Evolutionary conservation across 2,329 filamentous ascomycete species (phyloP), one percentile per base, ranked within the genome.

Genomic region (Colletotrichum eremochloae): DNA sequence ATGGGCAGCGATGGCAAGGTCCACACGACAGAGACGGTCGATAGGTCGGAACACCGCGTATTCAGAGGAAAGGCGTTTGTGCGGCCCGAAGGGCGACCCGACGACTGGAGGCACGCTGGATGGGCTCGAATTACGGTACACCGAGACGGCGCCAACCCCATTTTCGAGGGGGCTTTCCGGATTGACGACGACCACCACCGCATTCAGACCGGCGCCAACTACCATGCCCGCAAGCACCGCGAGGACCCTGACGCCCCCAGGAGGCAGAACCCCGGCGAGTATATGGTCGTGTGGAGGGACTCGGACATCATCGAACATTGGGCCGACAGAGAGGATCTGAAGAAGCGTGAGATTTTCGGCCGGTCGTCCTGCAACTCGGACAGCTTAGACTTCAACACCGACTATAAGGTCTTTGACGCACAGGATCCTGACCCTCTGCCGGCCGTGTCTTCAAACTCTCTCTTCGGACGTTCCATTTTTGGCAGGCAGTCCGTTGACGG

Each of bases 121-220:
- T 98, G 94, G 94, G 94, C 96, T 55, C 89, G 96, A 70, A 90
- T 98, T 74, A 90, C 91, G 60, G 85, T 99, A 14, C 88, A 90
- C 76, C 86, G 87, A 74, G 96, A 99, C 82, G 96, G 96, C 2
- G 81, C 85, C 53, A 80, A 88, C 20, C 96, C 96, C 31, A 82
- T 97, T 40, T 99, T 99, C 76, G 94, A 98, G 81, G 96, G 96
- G 65, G 92, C 93, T 3, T 98, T 98, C 80, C 91, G 92, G 44
- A 84, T 98, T 48, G 85, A 93, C 78, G 90, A 93, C 68, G 91
- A 97, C 79, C 91, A 95, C 76, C 95, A 99, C 82, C 94, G 98
- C 80, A 86, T 99, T 63, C 93, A 97, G 78, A 90, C 94, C 38
- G 89, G 89, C 74, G 88, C 88, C 38, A 92, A 91, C 74, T 99